Base-by-base conservation (phyloP, 129 eudicot species). In the Chrysanthemum makinoi region DNA sequence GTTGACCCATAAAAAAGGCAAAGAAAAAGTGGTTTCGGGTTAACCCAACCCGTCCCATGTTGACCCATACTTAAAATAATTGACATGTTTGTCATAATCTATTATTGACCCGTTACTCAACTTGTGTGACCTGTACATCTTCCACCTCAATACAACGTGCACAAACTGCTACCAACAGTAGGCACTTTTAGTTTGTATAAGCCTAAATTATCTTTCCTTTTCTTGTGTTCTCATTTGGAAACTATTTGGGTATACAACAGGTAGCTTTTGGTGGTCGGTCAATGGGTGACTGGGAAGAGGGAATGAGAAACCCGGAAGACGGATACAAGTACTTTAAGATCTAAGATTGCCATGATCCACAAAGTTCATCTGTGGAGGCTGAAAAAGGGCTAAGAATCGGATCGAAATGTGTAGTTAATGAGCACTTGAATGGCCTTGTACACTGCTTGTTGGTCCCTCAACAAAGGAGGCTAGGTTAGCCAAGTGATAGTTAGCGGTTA, bases 271-370 rank as follows among this genome's bases (percentile, higher is more conserved):
- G 98, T 47, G 98, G 96, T 43, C 81, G 83, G 19, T 33, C 75
- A 18, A 75, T 89, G 83, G 95, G 98, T 57, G 98, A 93, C 58
- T 89, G 98, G 98, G 95, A 89, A 74, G 98, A 93, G 75, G 98
- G 96, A 77, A 93, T 92, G 96, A 89, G 77, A 35, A 80, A 82
- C 72, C 74, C 95, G 0, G 90, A 83, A 33, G 70, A 71, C 76
- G 95, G 96, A 30, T 92, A 86, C 88, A 92, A 86, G 62, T 72
- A 73, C 75, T 91, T 91, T 73, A 84, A 91, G 78, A 88, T 91
- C 66, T 91, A 85, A 88, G 24, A 62, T 50, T 78, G 54, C 0
- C 49, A 9, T 47, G 18, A 65, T 56, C 68, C 56, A 6, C 19
- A 77, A 61, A 4, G 24, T 61, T 60, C 57, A 33, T 49, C 16